phyloP scores from a whole-genome alignment of 768 basidiomycete species.

The Hygrophorus russula region DNA sequence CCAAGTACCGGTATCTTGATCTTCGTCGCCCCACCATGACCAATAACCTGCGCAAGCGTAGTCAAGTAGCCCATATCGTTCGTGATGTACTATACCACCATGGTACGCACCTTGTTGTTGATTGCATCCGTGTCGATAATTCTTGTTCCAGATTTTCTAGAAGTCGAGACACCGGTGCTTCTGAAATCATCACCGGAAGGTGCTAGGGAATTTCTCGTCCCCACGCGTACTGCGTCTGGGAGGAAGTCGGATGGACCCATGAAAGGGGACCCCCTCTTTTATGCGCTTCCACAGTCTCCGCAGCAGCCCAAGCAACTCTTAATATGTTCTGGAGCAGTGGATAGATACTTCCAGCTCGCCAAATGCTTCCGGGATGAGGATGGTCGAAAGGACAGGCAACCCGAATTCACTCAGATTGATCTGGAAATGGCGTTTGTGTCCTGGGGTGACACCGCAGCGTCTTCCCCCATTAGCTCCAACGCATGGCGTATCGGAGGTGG shows the following conservation, averaged over 20 bases:
- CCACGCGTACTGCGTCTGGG: constrained; percentile 43
- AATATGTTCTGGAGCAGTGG: constrained; percentile 81
- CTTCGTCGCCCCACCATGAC: constrained; percentile 67
- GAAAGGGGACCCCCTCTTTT: constrained; percentile 42
- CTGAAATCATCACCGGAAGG: constrained; percentile 91
- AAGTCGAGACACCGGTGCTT: constrained; percentile 89
- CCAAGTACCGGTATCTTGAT: constrained; percentile 83
- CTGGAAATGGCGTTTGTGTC: constrained; percentile 93
- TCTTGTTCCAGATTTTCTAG: constrained; percentile 59
- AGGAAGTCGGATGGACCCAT: constrained; percentile 10
- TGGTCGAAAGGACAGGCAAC: constrained; percentile 89
- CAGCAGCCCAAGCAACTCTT: constrained; percentile 94
- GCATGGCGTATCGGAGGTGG: constrained; percentile 79
- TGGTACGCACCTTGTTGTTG: constrained; percentile 29
- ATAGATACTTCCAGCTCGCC: constrained; percentile 88
- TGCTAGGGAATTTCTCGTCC: constrained; percentile 88
- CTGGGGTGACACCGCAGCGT: constrained; percentile 41
- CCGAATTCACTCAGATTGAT: constrained; percentile 96
- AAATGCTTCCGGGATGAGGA: constrained; percentile 95
- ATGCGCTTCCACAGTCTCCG: constrained; percentile 88
- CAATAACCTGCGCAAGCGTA: constrained; percentile 71
- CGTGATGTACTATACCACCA: constrained; percentile 62
- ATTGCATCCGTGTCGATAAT: constrained; percentile 8
- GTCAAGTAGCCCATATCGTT: constrained; percentile 69
- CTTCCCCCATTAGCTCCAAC: constrained; percentile 15